These are phyloP conservation scores for Pythium graminicola DNA, from an alignment of 352 stramenopile genomes.

Conservation along the genomic window DNA sequence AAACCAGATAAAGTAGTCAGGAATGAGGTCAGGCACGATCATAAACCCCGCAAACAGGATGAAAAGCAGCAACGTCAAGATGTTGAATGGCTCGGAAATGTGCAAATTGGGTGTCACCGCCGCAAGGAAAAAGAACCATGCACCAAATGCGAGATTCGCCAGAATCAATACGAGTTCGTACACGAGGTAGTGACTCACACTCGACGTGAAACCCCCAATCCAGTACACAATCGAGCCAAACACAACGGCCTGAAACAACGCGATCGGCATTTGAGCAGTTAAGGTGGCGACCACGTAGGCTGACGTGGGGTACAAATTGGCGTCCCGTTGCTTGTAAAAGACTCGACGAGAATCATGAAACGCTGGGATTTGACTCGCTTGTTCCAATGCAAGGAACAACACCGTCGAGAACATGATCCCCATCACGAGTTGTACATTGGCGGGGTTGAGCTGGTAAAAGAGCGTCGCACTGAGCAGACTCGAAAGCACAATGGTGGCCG, in stretches of 20 bases:
- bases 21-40: slow-evolving; percentile 26
- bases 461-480: slow-evolving; percentile 19
- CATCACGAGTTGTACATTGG: slow-evolving; percentile 29
- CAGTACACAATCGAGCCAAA: slow-evolving; percentile 47
- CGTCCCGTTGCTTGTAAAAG: slow-evolving; percentile 69
- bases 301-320: slow-evolving; percentile 61
- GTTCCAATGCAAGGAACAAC: slow-evolving; percentile 13
- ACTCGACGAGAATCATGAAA: slow-evolving; percentile 39
- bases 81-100: slow-evolving; percentile 23
- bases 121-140: slow-evolving; percentile 29
- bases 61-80: slow-evolving; percentile 25
- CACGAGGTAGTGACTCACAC: slow-evolving; percentile 35
- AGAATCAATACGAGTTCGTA: slow-evolving; percentile 50
- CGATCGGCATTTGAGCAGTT: slow-evolving; percentile 35
- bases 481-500: slow-evolving; percentile 26
- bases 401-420: slow-evolving; percentile 28
- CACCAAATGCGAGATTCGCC: slow-evolving; percentile 29
- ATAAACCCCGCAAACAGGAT: slow-evolving; percentile 35
- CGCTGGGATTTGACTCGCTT: slow-evolving; percentile 53
- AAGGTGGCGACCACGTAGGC: slow-evolving; percentile 48
- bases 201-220: slow-evolving; percentile 41
- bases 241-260: slow-evolving; percentile 32
- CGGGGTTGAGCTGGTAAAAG: slow-evolving; percentile 23
- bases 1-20: slow-evolving; percentile 33
- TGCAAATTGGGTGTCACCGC: slow-evolving; percentile 15